Evolutionary conservation across 345 rosid species (phyloP), one percentile per base, ranked within the genome.

Genomic region (Melaleuca alternifolia): DNA sequence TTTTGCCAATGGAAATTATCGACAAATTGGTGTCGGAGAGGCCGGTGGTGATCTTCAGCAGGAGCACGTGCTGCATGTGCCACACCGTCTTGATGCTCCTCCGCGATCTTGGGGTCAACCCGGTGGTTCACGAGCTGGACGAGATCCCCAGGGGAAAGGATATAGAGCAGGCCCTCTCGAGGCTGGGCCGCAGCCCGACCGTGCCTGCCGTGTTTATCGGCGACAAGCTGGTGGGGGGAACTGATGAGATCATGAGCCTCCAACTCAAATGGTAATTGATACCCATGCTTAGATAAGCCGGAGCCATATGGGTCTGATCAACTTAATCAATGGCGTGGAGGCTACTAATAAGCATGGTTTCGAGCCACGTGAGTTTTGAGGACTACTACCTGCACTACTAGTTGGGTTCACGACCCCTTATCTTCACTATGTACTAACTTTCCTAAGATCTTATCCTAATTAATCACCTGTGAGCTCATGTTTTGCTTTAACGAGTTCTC

Each of bases 41-140:
- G 90, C 94, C 99, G 4, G 98, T 97, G 85, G 98, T 95, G 92
- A 93, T 97, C 84, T 97, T 95, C 92, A 95, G 98, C 92, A 91
- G 88, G 91, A 97, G 94, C 83, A 87, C 92, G 1, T 97, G 99
- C 87, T 91, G 93, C 90, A 94, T 97, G 98, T 93, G 93, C 92
- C 96, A 96, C 89, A 90, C 96, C 82, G 92, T 97, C 94, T 93
- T 90, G 91, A 92, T 93, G 18, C 92, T 96, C 86, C 87, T 97
- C 79, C 84, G 90, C 53, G 98, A 95, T 52, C 92, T 95, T 9
- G 99, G 99, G 52, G 99, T 91, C 44, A 93, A 93, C 89, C 95
- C 97, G 0, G 91, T 92, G 0, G 92, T 96, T 59, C 89, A 94
- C 50, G 98, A 96, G 92, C 91, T 96, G 4, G 98, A 97, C 62